A percentile compares a stretch with the other conserved stretches of the same genome.
phyloP scores from a whole-genome alignment of 345 rosid species.

The Passiflora organensis region DNA sequence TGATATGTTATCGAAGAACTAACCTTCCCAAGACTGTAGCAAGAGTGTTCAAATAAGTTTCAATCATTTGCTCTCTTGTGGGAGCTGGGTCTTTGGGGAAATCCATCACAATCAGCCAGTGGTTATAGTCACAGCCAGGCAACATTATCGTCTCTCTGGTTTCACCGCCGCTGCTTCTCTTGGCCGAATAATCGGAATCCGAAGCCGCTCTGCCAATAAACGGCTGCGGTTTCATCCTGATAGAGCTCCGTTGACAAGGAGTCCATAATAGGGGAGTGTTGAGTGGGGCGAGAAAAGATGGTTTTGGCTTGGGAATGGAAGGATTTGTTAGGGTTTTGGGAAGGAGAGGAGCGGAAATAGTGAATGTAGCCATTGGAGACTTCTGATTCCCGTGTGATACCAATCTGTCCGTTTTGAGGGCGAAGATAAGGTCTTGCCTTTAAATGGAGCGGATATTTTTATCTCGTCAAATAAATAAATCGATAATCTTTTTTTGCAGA shows the following conservation, averaged over 20 bases:
- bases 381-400: too few relatives aligned
- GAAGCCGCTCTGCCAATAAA: conserved; percentile 30
- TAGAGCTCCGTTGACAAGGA: conserved; percentile 11
- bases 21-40: conserved; percentile 89
- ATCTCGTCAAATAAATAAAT: too few relatives aligned
- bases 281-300: conserved; percentile 14
- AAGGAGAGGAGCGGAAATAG: conserved; percentile 19
- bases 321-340: conserved; percentile 5
- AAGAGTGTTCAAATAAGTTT: conserved; percentile 79
- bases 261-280: conserved; percentile 1
- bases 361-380: conserved; percentile 47
- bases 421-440: too few relatives aligned
- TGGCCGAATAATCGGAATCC: conserved; percentile 59
- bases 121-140: conserved; percentile 90
- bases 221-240: not conserved
- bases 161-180: conserved; percentile 53
- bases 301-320: conserved; percentile 35
- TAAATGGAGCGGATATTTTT: too few relatives aligned
- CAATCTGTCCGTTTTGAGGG: too few relatives aligned
- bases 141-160: conserved; percentile 89
- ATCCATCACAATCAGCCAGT: conserved; percentile 97
- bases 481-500: too few relatives aligned
- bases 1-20: not conserved
- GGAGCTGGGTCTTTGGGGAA: conserved; percentile 97
- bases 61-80: conserved; percentile 89